Percentiles rank a stretch among this genome's conserved stretches.
Conservation (phyloP, 192 early-diverging fungal species). For the Piromyces finnis region DNA sequence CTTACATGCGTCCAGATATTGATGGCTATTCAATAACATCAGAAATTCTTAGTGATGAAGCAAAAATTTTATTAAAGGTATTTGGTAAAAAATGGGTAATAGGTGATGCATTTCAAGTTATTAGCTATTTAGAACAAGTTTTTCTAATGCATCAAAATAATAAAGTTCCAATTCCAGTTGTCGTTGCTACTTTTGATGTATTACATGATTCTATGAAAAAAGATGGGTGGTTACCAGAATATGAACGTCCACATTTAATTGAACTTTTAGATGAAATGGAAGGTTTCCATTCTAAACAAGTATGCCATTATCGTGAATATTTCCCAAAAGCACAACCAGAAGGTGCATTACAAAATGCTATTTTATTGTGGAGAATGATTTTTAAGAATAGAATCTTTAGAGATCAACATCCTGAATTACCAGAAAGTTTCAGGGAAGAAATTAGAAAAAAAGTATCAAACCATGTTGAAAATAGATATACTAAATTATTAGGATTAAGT, state of each 20-base stretch:
- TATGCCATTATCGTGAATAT: conserved; percentile 32
- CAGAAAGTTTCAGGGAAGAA: conserved; percentile 20
- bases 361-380: conserved; percentile 33
- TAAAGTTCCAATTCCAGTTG: conserved; percentile 15
- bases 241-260: conserved; percentile 14
- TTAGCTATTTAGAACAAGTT: conserved; percentile 18
- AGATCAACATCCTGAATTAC: conserved; percentile 17
- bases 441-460: conserved; percentile 12
- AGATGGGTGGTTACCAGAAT: conserved; percentile 11
- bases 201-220: conserved; percentile 18
- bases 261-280: conserved; percentile 24
- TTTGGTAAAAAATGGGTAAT: conserved; percentile 16
- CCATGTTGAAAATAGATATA: conserved; percentile 15
- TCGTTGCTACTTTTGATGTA: conserved; percentile 18
- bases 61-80: conserved; percentile 12
- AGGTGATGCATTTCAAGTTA: conserved; percentile 22
- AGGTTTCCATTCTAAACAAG: conserved; percentile 20
- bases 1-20: conserved; percentile 1
- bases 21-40: conserved; percentile 5
- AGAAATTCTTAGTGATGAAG: conserved; percentile 21
- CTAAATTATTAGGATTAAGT: conserved; percentile 20
- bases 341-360: conserved; percentile 21
- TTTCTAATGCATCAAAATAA: conserved; percentile 24
- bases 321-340: conserved; percentile 29
- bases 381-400: conserved; percentile 17